phyloP scores from a whole-genome alignment of 169 alveolate genomes.

The Babesia bigemina region DNA sequence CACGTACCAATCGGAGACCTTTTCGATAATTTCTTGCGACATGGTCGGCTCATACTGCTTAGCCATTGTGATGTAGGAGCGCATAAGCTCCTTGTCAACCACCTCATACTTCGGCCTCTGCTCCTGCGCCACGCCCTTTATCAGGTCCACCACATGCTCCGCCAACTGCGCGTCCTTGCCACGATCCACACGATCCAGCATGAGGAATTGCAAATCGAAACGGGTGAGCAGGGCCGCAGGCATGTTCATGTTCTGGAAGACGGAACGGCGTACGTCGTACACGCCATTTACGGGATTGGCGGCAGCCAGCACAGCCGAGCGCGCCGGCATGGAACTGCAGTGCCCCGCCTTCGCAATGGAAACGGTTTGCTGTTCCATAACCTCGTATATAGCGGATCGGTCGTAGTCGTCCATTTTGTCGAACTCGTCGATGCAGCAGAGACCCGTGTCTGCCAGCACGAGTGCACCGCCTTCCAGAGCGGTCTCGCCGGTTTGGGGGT shows the following conservation, averaged over 20 bases:
- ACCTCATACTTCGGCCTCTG: constrained; percentile 67
- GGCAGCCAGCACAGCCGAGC: constrained; percentile 94
- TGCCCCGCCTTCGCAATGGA: constrained; percentile 98
- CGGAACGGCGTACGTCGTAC: constrained; percentile 89
- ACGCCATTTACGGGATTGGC: constrained; percentile 97
- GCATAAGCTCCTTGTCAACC: constrained; percentile 80
- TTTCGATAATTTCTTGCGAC: constrained; percentile 68
- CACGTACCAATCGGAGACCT: constrained; percentile 78
- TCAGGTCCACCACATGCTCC: constrained; percentile 90
- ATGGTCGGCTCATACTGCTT: constrained; percentile 81
- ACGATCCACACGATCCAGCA: constrained; percentile 86
- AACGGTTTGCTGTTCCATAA: constrained; percentile 98
- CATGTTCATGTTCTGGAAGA: constrained; percentile 92
- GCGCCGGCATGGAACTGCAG: constrained; percentile 75
- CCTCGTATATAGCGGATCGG: constrained; percentile 97
- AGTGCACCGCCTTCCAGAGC: constrained; percentile 98
- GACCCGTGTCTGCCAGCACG: constrained; percentile 96
- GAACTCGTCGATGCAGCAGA: constrained; percentile 98
- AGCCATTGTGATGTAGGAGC: constrained; percentile 89
- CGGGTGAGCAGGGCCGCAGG: constrained; percentile 96
- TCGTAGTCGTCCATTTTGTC: constrained; percentile 97
- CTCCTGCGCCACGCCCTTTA: constrained; percentile 79
- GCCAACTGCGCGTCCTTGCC: constrained; percentile 89
- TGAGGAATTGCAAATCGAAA: constrained; percentile 91
- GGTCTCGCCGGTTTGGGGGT: constrained; percentile 89